A percentile compares a stretch with the other conserved stretches of the same genome.
Evolutionary conservation across 106 monocot species (phyloP).

Genomic region (Amphibolis antarctica): DNA sequence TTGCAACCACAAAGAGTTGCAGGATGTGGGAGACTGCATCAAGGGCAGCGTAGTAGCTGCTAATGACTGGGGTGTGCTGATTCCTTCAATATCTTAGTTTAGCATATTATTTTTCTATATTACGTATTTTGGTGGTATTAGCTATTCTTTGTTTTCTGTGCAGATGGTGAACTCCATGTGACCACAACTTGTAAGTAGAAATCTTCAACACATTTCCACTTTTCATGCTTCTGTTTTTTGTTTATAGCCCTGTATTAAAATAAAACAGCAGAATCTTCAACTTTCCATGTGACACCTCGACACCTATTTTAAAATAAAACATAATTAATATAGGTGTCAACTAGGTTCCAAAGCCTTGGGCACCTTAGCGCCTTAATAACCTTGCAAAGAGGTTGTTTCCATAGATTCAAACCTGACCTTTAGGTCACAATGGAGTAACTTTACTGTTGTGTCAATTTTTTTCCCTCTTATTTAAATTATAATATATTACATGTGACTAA

Average conservation of each 20-base stretch:
- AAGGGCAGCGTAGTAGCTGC: not conserved
- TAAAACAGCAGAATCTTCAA: too few relatives aligned
- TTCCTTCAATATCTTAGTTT: not conserved
- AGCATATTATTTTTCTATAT: not conserved
- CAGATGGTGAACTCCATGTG: conserved; percentile 54
- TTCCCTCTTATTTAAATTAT: too few relatives aligned
- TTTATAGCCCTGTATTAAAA: not conserved
- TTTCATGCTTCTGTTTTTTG: not conserved
- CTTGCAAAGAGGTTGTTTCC: too few relatives aligned
- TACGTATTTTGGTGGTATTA: not conserved
- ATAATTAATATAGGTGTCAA: too few relatives aligned
- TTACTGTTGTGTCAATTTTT: too few relatives aligned
- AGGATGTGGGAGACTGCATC: conserved; percentile 9
- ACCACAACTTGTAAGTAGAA: conserved; percentile 47
- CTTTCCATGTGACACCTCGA: too few relatives aligned
- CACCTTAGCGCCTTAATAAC: too few relatives aligned
- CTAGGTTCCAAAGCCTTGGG: too few relatives aligned
- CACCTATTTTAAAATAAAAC: too few relatives aligned
- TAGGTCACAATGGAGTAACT: too few relatives aligned
- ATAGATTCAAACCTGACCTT: too few relatives aligned
- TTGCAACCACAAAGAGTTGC: conserved; percentile 45
- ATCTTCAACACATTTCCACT: not conserved
- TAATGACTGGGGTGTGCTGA: conserved; percentile 46
- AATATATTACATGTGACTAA: too few relatives aligned
- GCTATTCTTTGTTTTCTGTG: not conserved